Percentiles rank a stretch among this genome's conserved stretches.
Conservation (phyloP, 495 filamentous ascomycete genomes). For the Podospora pseudoanserina region DNA sequence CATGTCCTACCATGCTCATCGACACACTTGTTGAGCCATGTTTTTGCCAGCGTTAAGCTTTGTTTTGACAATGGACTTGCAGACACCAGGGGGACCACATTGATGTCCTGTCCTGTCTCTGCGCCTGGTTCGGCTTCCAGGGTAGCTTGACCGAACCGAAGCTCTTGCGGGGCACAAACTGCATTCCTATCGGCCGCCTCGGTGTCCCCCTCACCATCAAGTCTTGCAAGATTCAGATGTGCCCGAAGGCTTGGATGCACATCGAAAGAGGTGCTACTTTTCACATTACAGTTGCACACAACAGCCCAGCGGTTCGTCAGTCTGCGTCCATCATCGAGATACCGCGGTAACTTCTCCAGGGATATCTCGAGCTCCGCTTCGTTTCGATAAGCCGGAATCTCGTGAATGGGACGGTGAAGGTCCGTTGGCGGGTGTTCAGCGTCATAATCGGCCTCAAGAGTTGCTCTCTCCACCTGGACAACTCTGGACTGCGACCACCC, state of each 20-base stretch:
- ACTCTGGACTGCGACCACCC: slow-evolving; percentile 23
- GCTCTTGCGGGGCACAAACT: neutral
- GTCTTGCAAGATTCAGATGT: no score
- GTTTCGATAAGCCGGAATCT: slow-evolving; percentile 21
- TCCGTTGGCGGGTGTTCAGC: slow-evolving; percentile 14
- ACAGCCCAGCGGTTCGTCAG: neutral
- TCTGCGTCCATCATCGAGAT: slow-evolving; percentile 7
- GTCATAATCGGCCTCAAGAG: slow-evolving; percentile 13
- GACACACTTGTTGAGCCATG: slow-evolving; percentile 22
- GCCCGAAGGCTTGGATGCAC: neutral
- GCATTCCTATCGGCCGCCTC: neutral
- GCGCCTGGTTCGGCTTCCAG: neutral
- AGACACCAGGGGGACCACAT: neutral
- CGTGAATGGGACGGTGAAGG: slow-evolving; percentile 15
- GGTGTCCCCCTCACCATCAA: neutral
- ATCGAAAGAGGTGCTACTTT: slow-evolving; percentile 1
- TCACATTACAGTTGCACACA: slow-evolving; percentile 7
- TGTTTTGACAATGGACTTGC: slow-evolving; percentile 16
- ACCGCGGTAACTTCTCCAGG: neutral
- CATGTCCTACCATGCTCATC: slow-evolving; percentile 18
- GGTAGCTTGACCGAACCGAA: neutral
- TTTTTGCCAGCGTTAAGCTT: slow-evolving; percentile 9
- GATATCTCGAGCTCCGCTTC: slow-evolving; percentile 8
- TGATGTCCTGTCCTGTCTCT: neutral
- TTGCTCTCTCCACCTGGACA: slow-evolving; percentile 8